Evolutionary conservation across 495 filamentous ascomycete species (phyloP).

Genomic region (Halenospora varia): DNA sequence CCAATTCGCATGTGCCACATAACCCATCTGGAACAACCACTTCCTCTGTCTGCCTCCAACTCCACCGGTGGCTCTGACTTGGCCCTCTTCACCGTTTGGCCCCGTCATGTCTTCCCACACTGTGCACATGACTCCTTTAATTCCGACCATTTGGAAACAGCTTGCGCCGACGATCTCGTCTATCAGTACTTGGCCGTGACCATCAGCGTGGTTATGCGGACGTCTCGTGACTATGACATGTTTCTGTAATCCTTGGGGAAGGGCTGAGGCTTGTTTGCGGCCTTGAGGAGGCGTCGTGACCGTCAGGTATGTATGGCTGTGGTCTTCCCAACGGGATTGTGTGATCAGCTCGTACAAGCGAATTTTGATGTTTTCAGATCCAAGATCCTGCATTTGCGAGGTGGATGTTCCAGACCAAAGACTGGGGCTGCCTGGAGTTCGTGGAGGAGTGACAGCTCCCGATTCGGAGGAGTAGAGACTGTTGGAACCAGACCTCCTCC

Average conservation of each 20-base stretch:
- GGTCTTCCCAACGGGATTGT: slow-evolving; percentile 80
- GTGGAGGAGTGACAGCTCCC: slow-evolving; percentile 51
- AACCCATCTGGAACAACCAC: slow-evolving; percentile 63
- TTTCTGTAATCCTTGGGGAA: slow-evolving; percentile 64
- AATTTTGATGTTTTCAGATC: slow-evolving; percentile 73
- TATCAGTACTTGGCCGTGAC: slow-evolving; percentile 46
- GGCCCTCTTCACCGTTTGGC: slow-evolving; percentile 61
- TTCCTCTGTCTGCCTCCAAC: slow-evolving; percentile 68
- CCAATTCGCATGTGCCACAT: slow-evolving; percentile 16
- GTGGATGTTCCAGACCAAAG: background rate
- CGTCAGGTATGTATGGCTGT: slow-evolving; percentile 76
- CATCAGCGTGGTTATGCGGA: slow-evolving; percentile 11
- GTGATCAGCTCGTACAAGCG: slow-evolving; percentile 77
- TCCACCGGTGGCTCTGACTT: slow-evolving; percentile 64
- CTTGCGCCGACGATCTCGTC: slow-evolving; percentile 81
- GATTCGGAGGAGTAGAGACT: slow-evolving; percentile 58
- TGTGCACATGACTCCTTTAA: slow-evolving; percentile 79
- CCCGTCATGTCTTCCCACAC: slow-evolving; percentile 80
- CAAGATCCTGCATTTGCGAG: slow-evolving; percentile 31
- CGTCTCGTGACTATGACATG: slow-evolving; percentile 66
- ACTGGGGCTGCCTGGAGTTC: slow-evolving; percentile 38
- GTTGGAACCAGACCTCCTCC: slow-evolving; percentile 40
- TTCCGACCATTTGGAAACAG: slow-evolving; percentile 78
- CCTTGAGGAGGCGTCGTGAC: slow-evolving; percentile 68
- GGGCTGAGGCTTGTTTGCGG: slow-evolving; percentile 44